Percentiles rank a stretch among this genome's conserved stretches.
Conservation (phyloP, 306 rosid genomes). For the Arachis stenosperma region DNA sequence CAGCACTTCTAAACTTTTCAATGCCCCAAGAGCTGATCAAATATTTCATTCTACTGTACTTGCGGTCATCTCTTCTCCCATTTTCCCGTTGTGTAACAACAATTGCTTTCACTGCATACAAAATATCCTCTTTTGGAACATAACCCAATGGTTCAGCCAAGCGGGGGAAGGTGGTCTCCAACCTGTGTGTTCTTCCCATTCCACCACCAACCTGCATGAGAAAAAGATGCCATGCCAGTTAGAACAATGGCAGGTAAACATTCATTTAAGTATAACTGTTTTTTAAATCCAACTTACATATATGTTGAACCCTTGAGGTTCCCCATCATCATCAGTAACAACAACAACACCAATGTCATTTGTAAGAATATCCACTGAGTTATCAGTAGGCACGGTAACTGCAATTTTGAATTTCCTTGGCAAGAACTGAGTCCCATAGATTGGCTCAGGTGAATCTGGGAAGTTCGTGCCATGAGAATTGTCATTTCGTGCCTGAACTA, state of each 20-base stretch:
- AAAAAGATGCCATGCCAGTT: constrained; percentile 39
- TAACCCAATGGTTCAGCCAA: constrained; percentile 87
- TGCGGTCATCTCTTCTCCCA: constrained; percentile 99
- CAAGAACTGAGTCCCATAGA: constrained; percentile 93
- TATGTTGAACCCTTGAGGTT: constrained; percentile 89
- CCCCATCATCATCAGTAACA: constrained; percentile 74
- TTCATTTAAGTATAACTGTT: not conserved
- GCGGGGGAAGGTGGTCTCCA: constrained; percentile 86
- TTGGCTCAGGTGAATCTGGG: constrained; percentile 92
- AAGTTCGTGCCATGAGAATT: constrained; percentile 92
- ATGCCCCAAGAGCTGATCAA: constrained; percentile 96
- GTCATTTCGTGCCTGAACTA: constrained; percentile 80
- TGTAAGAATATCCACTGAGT: constrained; percentile 93
- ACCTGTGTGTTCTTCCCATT: constrained; percentile 98
- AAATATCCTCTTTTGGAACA: constrained; percentile 92
- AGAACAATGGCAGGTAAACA: constrained; percentile 23
- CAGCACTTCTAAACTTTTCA: constrained; percentile 80
- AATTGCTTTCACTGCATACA: constrained; percentile 93
- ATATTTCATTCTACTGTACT: constrained; percentile 94
- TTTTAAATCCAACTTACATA: constrained; percentile 66
- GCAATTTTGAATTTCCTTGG: constrained; percentile 98
- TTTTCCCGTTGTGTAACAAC: constrained; percentile 93
- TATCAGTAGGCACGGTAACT: constrained; percentile 94
- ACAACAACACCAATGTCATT: constrained; percentile 91
- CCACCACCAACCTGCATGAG: constrained; percentile 96